These are phyloP conservation scores for Diophrys sp. DNA, from an alignment of 73 alveolate species.

Conservation along the genomic window DNA sequence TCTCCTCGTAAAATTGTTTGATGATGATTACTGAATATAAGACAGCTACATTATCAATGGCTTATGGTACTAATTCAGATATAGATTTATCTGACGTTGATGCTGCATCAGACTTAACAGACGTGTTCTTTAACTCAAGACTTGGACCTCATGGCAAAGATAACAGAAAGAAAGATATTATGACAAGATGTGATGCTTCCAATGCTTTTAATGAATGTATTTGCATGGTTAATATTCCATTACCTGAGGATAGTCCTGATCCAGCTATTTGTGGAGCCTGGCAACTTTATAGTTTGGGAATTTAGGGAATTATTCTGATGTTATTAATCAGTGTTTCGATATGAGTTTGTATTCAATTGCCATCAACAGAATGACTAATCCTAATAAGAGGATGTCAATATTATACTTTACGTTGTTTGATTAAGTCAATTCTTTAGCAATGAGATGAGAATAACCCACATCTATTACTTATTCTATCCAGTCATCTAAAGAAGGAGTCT, in stretches of 20 bases:
- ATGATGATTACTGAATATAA: background rate
- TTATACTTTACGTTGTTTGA: too few species aligned
- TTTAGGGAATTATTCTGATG: background rate
- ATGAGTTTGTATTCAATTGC: too few species aligned
- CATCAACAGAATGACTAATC: too few species aligned
- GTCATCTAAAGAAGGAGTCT: too few species aligned
- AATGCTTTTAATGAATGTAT: background rate
- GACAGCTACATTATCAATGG: background rate
- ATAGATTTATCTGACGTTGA: background rate
- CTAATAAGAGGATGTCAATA: too few species aligned
- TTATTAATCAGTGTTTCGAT: too few species aligned
- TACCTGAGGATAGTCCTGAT: background rate
- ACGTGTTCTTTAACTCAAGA: background rate
- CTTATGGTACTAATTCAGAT: background rate
- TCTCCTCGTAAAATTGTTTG: too few species aligned
- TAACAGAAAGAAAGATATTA: background rate
- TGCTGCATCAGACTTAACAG: background rate
- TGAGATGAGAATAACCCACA: too few species aligned
- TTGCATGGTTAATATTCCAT: background rate
- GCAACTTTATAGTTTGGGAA: background rate
- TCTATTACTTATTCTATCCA: too few species aligned
- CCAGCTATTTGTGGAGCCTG: background rate
- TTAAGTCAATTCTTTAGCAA: too few species aligned
- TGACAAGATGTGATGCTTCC: background rate
- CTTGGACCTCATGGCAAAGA: background rate